These are phyloP conservation scores for Hypoxylon lienhwacheense DNA, from an alignment of 495 filamentous ascomycete genomes.

Conservation along the genomic window DNA sequence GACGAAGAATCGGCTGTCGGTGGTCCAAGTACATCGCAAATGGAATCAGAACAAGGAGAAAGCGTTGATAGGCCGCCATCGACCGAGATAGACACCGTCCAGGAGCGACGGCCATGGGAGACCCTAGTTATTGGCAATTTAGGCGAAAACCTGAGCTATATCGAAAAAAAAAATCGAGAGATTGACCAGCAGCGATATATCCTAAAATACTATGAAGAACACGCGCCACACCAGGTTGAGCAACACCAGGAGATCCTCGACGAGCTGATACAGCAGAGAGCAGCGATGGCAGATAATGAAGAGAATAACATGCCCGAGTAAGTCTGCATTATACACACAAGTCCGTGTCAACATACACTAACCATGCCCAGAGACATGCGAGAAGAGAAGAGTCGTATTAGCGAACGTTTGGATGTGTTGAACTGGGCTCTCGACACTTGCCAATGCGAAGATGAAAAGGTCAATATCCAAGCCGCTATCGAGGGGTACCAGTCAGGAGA, in stretches of 20 bases:
- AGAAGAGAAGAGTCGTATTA: constrained; percentile 36
- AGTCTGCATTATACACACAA: constrained; percentile 8
- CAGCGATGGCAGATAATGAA: constrained; percentile 42
- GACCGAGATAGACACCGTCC: neutral
- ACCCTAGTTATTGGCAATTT: constrained; percentile 33
- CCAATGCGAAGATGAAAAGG: constrained; percentile 43
- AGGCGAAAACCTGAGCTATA: constrained; percentile 45
- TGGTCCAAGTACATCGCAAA: neutral
- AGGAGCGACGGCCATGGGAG: constrained; percentile 35
- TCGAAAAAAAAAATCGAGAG: constrained; percentile 45
- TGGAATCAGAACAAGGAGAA: neutral
- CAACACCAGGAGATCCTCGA: constrained; percentile 38
- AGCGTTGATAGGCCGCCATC: neutral
- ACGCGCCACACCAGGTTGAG: constrained; percentile 33
- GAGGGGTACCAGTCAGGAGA: constrained; percentile 45
- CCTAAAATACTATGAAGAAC: constrained; percentile 34
- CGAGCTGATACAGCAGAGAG: constrained; percentile 38
- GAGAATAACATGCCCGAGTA: constrained; percentile 46
- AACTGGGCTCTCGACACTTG: constrained; percentile 37
- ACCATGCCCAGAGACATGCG: constrained; percentile 25
- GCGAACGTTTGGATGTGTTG: constrained; percentile 39
- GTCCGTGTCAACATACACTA: neutral
- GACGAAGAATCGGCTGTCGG: neutral
- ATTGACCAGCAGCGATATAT: constrained; percentile 43
- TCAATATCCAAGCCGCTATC: constrained; percentile 50